Evolutionary conservation across 1,284 basidiomycete species (phyloP).

Genomic region (Leucoagaricus sp.): DNA sequence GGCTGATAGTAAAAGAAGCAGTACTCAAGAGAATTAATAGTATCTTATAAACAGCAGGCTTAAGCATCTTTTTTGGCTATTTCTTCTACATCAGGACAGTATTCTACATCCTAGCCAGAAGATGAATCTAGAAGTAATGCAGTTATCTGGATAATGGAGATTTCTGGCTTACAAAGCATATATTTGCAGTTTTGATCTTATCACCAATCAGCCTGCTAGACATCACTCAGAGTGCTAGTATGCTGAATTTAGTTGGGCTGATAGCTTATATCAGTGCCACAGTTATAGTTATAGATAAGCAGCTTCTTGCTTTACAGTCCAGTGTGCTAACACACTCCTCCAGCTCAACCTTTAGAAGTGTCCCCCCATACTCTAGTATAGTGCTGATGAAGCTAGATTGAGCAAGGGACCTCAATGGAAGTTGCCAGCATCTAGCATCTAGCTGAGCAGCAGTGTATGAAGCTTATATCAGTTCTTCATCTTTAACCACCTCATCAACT

Average conservation of each 20-base stretch:
- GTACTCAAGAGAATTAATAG: slow-evolving; percentile 30
- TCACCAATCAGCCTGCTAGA: not conserved
- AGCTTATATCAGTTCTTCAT: not conserved
- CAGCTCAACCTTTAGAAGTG: not conserved
- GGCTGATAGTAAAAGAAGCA: slow-evolving; percentile 27
- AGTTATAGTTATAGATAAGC: not conserved
- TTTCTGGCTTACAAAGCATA: slow-evolving; percentile 19
- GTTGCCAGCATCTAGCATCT: not conserved
- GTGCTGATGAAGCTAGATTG: not conserved
- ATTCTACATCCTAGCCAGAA: slow-evolving; percentile 26
- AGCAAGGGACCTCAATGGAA: not conserved
- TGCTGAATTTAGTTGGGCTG: not conserved
- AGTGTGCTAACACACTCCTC: not conserved
- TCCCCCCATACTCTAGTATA: not conserved
- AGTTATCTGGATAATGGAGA: slow-evolving; percentile 19
- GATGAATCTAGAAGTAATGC: slow-evolving; percentile 31
- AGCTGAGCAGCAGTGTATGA: too few species aligned
- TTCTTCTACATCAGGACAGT: slow-evolving; percentile 29
- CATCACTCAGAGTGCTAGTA: not conserved
- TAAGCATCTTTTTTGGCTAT: slow-evolving; percentile 34
- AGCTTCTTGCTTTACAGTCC: not conserved
- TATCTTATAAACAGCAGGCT: slow-evolving; percentile 25
- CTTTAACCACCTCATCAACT: not conserved
- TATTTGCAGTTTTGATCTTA: slow-evolving; percentile 18
- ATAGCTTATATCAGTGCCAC: not conserved